Conservation (phyloP, 2,329 filamentous ascomycete genomes). For the Microcyclosporella mali region DNA sequence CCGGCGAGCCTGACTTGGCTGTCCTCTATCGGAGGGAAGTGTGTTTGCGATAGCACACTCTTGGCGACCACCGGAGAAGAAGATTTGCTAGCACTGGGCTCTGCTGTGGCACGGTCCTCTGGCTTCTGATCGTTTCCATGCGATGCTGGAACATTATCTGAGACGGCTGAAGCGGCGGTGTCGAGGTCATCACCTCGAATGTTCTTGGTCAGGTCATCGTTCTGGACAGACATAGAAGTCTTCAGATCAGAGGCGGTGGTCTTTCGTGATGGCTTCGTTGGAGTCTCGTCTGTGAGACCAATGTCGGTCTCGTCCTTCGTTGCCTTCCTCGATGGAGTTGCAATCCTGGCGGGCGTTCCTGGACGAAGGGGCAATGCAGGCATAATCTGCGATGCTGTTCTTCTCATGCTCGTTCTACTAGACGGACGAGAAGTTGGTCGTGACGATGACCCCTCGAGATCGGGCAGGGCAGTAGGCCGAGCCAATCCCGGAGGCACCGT, state of each 20-base stretch:
- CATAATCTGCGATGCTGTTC: constrained; percentile 28
- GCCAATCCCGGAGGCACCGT: constrained; percentile 43
- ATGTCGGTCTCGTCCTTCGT: constrained; percentile 15
- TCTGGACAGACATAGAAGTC: constrained; percentile 5
- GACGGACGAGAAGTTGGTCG: constrained; percentile 28
- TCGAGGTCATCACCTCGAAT: background rate
- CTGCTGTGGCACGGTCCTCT: background rate
- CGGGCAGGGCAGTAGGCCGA: constrained; percentile 22
- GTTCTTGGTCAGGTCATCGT: background rate
- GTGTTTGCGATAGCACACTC: constrained; percentile 7
- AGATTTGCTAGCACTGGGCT: background rate
- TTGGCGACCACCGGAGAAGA: constrained; percentile 2
- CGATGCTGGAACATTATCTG: background rate
- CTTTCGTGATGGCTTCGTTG: constrained; percentile 15
- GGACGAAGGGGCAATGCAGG: constrained; percentile 38
- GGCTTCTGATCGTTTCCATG: background rate
- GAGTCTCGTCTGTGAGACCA: constrained; percentile 15
- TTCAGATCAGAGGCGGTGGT: constrained; percentile 15
- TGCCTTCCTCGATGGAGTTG: constrained; percentile 27
- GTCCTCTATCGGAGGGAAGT: too few species aligned
- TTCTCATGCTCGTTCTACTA: constrained; percentile 32
- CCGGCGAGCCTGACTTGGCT: constrained; percentile 2
- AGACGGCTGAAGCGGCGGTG: background rate
- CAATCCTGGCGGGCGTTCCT: constrained; percentile 29
- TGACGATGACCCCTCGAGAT: constrained; percentile 21